Conservation (phyloP, 169 alveolate species). For the Eimeria necatrix region DNA sequence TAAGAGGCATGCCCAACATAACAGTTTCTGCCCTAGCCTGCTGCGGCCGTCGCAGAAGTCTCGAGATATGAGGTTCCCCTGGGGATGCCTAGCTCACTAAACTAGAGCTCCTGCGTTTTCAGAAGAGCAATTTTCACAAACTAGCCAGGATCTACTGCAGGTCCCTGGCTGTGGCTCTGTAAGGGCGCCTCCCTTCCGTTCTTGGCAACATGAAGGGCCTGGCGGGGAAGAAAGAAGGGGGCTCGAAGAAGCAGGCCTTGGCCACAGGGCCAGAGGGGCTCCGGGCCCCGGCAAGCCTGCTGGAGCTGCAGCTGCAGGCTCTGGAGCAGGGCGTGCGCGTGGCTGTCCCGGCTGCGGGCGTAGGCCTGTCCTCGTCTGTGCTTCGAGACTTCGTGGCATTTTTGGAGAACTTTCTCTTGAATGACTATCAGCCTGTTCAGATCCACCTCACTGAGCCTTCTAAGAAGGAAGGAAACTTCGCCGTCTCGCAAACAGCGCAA, state of each 20-base stretch:
- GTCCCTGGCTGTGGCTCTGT: too few relatives aligned
- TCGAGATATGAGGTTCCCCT: neutral
- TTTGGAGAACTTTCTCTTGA: neutral
- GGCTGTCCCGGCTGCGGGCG: neutral
- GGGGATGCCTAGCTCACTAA: neutral
- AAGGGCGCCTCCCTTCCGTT: neutral
- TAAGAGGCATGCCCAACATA: too few relatives aligned
- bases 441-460: neutral
- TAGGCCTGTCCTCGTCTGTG: neutral
- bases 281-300: neutral
- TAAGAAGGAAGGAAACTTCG: neutral
- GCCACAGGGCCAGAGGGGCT: neutral
- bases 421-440: neutral
- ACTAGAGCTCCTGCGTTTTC: neutral
- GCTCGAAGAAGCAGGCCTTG: neutral
- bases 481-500: neutral
- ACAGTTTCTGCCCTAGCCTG: too few relatives aligned
- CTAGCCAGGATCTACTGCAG: neutral
- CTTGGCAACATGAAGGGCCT: neutral
- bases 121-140: neutral
- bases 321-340: neutral
- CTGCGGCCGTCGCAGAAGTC: neutral
- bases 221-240: neutral
- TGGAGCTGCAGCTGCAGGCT: conserved; percentile 55
- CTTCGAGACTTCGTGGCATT: conserved; percentile 27